A percentile compares a stretch with the other conserved stretches of the same genome.
Evolutionary conservation across 2,329 filamentous ascomycete genomes (phyloP).

Genomic region (Aspergillus pseudotamarii): DNA sequence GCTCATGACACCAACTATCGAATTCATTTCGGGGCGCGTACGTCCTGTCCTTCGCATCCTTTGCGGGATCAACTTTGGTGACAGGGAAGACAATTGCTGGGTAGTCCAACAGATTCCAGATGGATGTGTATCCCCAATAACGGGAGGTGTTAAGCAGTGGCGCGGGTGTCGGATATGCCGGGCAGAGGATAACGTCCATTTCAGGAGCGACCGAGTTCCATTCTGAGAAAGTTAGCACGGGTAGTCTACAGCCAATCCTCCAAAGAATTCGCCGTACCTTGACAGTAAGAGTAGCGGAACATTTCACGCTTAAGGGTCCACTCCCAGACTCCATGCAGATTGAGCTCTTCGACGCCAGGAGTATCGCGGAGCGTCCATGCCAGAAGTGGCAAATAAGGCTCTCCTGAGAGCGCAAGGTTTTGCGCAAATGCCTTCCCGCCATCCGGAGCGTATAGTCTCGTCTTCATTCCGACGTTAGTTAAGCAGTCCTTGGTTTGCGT

Average conservation of each 20-base stretch:
- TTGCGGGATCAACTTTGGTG: conserved; percentile 44
- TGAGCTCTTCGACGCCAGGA: conserved; percentile 15
- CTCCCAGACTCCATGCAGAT: conserved; percentile 11
- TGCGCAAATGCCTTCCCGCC: conserved; percentile 12
- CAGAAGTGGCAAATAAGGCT: not conserved
- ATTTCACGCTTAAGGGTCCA: conserved; percentile 14
- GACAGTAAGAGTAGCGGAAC: conserved; percentile 12
- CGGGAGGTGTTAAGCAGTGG: conserved; percentile 56
- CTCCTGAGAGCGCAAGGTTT: conserved; percentile 5
- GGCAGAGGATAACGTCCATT: conserved; percentile 64
- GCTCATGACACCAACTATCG: conserved; percentile 28
- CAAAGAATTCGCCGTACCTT: conserved; percentile 2
- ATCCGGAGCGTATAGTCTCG: conserved; percentile 11
- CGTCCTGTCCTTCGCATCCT: conserved; percentile 25
- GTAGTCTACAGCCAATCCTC: not conserved
- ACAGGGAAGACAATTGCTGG: conserved; percentile 65
- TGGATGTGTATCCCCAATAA: conserved; percentile 67
- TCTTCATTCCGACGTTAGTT: not conserved
- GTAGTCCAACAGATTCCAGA: conserved; percentile 72
- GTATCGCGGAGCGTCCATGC: conserved; percentile 9
- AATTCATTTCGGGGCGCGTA: not conserved
- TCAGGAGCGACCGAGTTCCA: conserved; percentile 13
- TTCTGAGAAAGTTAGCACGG: not conserved
- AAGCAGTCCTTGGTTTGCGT: not conserved
- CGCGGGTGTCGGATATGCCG: conserved; percentile 59